phyloP scores from a whole-genome alignment of 2,329 filamentous ascomycete genomes.

The Pseudogymnoascus sp. region DNA sequence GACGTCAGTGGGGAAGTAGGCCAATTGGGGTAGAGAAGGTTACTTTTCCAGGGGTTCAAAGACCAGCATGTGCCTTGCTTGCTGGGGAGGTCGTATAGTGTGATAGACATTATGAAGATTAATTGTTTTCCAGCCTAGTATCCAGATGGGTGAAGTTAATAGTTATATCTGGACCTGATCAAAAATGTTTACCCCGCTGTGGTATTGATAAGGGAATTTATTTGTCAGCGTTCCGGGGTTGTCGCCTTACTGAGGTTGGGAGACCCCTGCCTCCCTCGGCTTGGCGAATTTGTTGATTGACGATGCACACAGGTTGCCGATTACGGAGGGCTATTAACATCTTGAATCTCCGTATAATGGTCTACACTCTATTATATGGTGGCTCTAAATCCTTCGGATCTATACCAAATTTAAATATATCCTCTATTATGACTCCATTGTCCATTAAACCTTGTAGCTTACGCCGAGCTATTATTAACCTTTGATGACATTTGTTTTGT shows the following conservation, averaged over 20 bases:
- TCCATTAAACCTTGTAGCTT: not conserved
- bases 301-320: not conserved
- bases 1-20: conserved; percentile 11
- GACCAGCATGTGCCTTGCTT: conserved; percentile 49
- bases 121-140: not conserved
- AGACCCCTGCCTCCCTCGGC: not conserved
- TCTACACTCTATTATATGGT: not conserved
- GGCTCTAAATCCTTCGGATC: not conserved
- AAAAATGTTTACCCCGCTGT: not conserved
- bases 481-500: not conserved
- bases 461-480: not conserved
- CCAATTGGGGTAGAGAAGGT: conserved; percentile 11
- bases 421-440: conserved; percentile 4
- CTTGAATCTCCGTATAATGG: not conserved
- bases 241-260: not conserved
- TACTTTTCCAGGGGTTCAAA: conserved; percentile 64
- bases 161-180: not conserved
- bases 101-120: conserved; percentile 25
- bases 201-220: not conserved
- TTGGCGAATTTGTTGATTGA: not conserved
- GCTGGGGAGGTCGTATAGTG: conserved; percentile 56
- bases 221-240: not conserved
- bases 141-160: not conserved
- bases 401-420: not conserved
- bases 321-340: not conserved